Evolutionary conservation across 2,329 filamentous ascomycete species (phyloP).

Genomic region (Zymoseptoria ardabiliae): DNA sequence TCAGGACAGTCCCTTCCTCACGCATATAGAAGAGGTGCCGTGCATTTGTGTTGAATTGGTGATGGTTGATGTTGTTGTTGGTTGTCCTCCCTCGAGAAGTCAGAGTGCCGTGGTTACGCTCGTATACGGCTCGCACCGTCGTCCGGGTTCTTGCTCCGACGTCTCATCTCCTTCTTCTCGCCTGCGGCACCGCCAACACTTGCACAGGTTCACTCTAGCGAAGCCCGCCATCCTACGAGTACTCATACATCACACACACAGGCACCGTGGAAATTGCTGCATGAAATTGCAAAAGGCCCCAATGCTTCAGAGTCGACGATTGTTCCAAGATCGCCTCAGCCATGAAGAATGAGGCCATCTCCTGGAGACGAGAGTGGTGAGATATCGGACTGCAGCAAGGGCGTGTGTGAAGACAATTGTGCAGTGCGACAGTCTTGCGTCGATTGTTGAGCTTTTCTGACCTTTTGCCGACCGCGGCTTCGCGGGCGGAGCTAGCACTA

Average conservation of each 20-base stretch:
- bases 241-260: background rate
- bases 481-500: background rate
- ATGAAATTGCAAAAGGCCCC: too few relatives aligned
- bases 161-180: background rate
- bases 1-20: background rate
- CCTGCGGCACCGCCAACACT: background rate
- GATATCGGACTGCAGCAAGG: background rate
- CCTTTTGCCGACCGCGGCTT: background rate
- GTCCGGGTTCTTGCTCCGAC: background rate
- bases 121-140: background rate
- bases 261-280: background rate
- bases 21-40: too few relatives aligned
- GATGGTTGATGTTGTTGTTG: too few relatives aligned
- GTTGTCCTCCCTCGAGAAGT: background rate
- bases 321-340: background rate
- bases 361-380: background rate
- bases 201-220: background rate
- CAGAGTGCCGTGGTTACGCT: too few relatives aligned
- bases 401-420: background rate
- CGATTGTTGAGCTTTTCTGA: background rate
- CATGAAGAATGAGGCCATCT: too few relatives aligned
- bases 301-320: background rate
- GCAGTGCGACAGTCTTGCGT: background rate
- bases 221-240: background rate
- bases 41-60: background rate